These are phyloP conservation scores for Phlebiopsis flavidoalba DNA, from an alignment of 768 basidiomycete species.

Conservation along the genomic window DNA sequence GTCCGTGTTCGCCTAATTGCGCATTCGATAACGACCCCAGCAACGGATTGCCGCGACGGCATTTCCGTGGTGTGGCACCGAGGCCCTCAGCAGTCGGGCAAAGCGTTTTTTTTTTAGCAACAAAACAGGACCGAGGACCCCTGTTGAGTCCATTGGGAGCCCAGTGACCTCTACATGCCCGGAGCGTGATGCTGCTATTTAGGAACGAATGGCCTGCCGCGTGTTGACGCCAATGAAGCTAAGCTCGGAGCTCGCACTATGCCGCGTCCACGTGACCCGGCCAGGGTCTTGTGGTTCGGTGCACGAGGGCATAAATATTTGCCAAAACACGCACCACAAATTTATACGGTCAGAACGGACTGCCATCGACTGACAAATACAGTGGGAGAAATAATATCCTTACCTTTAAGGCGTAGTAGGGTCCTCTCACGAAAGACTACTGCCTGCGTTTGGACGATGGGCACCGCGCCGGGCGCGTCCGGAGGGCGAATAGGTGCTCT, in stretches of 20 bases:
- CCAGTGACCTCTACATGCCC: constrained; percentile 86
- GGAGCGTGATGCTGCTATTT: constrained; percentile 97
- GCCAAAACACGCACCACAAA: constrained; percentile 79
- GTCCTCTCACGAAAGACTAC: constrained; percentile 94
- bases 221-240: constrained; percentile 99
- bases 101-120: too few relatives aligned
- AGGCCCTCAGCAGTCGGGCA: constrained; percentile 92
- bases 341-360: constrained; percentile 4
- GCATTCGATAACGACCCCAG: too few relatives aligned
- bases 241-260: constrained; percentile 94
- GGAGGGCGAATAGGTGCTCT: constrained; percentile 89
- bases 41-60: constrained; percentile 93
- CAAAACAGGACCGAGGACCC: constrained; percentile 82
- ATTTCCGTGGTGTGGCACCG: constrained; percentile 92
- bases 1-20: too few relatives aligned
- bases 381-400: not conserved
- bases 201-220: constrained; percentile 93
- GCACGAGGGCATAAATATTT: constrained; percentile 98
- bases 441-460: constrained; percentile 82
- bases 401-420: constrained; percentile 95
- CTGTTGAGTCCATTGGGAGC: constrained; percentile 68
- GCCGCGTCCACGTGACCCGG: too few relatives aligned
- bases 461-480: constrained; percentile 63
- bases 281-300: constrained; percentile 98
- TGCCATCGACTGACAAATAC: not conserved